Base-by-base conservation (phyloP, 768 basidiomycete species). In the Pseudohyphozyma bogoriensis region DNA sequence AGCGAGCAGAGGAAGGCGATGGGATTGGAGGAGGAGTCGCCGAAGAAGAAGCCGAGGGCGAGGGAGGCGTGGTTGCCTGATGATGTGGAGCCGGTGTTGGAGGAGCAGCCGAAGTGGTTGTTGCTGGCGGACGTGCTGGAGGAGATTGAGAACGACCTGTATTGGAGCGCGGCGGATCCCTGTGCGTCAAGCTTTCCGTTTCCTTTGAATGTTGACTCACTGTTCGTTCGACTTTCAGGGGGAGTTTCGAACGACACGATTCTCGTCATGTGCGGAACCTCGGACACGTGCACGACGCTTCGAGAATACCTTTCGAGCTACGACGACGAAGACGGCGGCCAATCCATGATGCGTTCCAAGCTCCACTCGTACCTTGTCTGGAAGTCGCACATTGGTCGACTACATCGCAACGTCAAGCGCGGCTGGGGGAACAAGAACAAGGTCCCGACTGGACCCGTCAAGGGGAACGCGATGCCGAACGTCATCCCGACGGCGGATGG, bases 41-140 rank as follows among this genome's bases (percentile, higher is more conserved):
- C n/a, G 55, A 56, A 2, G 47, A 52, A 32, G 50, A 51, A 51
- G 31, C 39, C 37, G n/a, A 58, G 47, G 60, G 50, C 40, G 31
- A 46, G 33, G 52, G 15, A 45, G 35, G 29, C 37, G 35, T 87
- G 89, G 85, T 71, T 89, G 26, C 87, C 90, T 0, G 77, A 81
- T 13, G 84, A 83, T 1, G 83, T 92, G 73, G 83, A 89, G 47
- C 87, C 89, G 0, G 82, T 91, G 0, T 77, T 96, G 28, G 95
- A 97, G 74, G 95, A 97, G 70, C 79, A 87, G 46, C 92, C 92
- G 0, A 99, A 99, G 72, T 97, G 95, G 93, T 80, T 80, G 58
- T 72, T 92, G 11, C 75, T 99, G 16, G 80, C 84, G 0, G 86
- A 89, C n/a, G 80, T 92, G 0, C 72, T 99, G 46, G 79, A 88